Conservation (phyloP, 768 basidiomycete species). For the Termitomyces sp. region DNA sequence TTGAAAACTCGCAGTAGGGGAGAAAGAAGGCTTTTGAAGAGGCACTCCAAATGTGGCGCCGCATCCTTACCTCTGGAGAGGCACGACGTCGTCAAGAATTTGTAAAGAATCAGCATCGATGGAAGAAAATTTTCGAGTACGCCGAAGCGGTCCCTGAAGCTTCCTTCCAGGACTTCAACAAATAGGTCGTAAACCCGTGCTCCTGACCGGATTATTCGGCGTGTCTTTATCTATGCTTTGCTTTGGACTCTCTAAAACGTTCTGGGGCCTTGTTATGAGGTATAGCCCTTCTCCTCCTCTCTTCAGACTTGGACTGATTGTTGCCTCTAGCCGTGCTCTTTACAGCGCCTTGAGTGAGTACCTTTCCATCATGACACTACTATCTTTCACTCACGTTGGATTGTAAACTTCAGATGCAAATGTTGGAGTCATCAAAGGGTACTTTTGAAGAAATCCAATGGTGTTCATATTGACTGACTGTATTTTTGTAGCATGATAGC, state of each 20-base stretch:
- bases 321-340: slow-evolving; percentile 47
- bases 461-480: background rate
- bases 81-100: too few species aligned
- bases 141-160: too few species aligned
- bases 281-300: slow-evolving; percentile 11
- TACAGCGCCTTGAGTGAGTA: slow-evolving; percentile 66
- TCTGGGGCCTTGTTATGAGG: slow-evolving; percentile 58
- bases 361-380: background rate
- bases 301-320: background rate
- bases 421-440: slow-evolving; percentile 67
- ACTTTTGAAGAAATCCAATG: background rate
- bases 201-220: slow-evolving; percentile 62
- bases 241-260: slow-evolving; percentile 70
- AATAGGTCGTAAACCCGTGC: slow-evolving; percentile 77
- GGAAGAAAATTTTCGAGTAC: too few species aligned
- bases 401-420: slow-evolving; percentile 40
- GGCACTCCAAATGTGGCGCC: too few species aligned
- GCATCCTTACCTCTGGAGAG: too few species aligned
- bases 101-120: too few species aligned
- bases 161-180: too few species aligned
- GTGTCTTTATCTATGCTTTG: slow-evolving; percentile 68
- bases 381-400: background rate
- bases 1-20: too few species aligned
- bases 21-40: too few species aligned
- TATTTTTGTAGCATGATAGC: slow-evolving; percentile 50